A percentile compares a stretch with the other conserved stretches of the same genome.
These are phyloP conservation scores for Jatropha curcas DNA, from an alignment of 345 rosid genomes.

Conservation along the genomic window DNA sequence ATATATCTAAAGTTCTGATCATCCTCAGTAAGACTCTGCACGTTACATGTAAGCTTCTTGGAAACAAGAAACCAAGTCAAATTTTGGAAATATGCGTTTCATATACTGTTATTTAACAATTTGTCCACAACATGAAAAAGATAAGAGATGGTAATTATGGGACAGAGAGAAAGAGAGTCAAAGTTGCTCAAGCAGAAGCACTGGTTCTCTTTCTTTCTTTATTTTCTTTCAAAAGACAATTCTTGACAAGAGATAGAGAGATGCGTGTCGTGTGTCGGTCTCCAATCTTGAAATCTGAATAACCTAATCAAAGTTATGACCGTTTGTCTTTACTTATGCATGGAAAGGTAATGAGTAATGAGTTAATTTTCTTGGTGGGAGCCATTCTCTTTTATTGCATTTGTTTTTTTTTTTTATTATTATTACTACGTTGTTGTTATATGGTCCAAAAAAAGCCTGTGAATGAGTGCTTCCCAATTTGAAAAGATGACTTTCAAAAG, in stretches of 20 bases:
- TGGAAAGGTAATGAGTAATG: background rate
- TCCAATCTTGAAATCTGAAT: slow-evolving; percentile 16
- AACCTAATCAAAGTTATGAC: too few species aligned
- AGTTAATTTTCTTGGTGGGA: too few species aligned
- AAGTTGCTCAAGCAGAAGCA: slow-evolving; percentile 6
- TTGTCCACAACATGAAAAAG: too few species aligned
- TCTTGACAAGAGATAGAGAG: too few species aligned
- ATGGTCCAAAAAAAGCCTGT: too few species aligned
- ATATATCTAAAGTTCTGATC: too few species aligned
- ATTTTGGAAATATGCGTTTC: background rate
- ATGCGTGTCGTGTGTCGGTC: slow-evolving; percentile 33
- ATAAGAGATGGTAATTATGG: too few species aligned
- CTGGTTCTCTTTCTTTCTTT: background rate
- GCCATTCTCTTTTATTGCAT: too few species aligned
- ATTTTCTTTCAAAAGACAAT: background rate
- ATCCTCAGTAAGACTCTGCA: too few species aligned
- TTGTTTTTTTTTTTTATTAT: too few species aligned
- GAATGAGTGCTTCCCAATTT: background rate
- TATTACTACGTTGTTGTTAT: too few species aligned
- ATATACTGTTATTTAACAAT: too few species aligned
- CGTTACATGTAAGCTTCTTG: slow-evolving; percentile 17
- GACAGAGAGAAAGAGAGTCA: background rate
- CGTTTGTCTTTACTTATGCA: background rate
- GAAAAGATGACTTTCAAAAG: background rate
- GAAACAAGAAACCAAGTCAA: slow-evolving; percentile 22